A percentile compares a stretch with the other conserved stretches of the same genome.
These are phyloP conservation scores for Ophiostoma perfectum DNA, from an alignment of 2,329 filamentous ascomycete species.

Conservation along the genomic window DNA sequence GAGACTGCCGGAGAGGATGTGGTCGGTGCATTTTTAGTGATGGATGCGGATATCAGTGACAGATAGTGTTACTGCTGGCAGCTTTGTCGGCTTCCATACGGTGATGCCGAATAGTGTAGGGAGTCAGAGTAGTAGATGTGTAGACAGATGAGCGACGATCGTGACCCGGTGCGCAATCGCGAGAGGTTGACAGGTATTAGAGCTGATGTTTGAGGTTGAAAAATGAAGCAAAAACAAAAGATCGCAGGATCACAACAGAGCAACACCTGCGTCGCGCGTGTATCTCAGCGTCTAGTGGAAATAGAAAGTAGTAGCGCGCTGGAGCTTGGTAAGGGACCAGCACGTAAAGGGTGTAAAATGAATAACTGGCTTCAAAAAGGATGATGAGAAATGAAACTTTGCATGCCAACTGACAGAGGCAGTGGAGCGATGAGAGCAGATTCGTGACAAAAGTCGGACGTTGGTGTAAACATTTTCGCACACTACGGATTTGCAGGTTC, in stretches of 20 bases:
- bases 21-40: conserved; percentile 50
- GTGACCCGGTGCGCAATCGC: not conserved
- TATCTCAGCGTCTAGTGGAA: conserved; percentile 2
- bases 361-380: conserved; percentile 16
- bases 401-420: conserved; percentile 23
- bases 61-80: conserved; percentile 25
- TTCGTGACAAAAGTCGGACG: not conserved
- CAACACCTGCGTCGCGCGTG: conserved; percentile 18
- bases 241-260: conserved; percentile 18
- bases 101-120: not conserved
- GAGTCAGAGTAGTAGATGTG: not conserved
- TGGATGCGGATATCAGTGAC: conserved; percentile 28
- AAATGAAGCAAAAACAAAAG: conserved; percentile 16
- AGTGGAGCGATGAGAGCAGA: conserved; percentile 13
- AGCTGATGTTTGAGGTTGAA: not conserved
- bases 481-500: conserved; percentile 5
- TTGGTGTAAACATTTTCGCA: not conserved
- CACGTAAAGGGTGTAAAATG: conserved; percentile 1
- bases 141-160: too few relatives aligned
- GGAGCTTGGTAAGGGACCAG: not conserved
- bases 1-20: conserved; percentile 54
- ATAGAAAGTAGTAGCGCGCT: not conserved
- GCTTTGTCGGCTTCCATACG: conserved; percentile 22
- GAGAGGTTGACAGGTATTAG: not conserved
- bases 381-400: conserved; percentile 20